Evolutionary conservation across 208 protist species (phyloP).

Genomic region (Trypanosoma rangeli): DNA sequence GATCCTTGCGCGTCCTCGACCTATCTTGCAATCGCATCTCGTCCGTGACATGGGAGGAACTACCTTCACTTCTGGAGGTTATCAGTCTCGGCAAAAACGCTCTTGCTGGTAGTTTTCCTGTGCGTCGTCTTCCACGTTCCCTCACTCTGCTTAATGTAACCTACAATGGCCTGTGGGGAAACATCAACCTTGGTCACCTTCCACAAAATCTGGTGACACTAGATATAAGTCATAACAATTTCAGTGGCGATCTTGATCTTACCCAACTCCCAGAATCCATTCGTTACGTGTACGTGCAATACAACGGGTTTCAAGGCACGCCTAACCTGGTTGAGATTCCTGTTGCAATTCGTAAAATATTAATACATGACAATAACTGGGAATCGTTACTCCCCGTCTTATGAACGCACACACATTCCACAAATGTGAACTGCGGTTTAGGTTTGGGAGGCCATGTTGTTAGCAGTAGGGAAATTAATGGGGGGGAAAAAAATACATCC

Average conservation of each 20-base stretch:
- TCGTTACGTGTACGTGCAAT: constrained; percentile 36
- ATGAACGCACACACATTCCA: not conserved
- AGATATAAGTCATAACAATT: constrained; percentile 40
- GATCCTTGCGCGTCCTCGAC: constrained; percentile 21
- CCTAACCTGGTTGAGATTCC: constrained; percentile 42
- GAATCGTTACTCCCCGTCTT: constrained; percentile 32
- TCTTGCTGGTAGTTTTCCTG: constrained; percentile 10
- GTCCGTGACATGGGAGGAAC: not conserved
- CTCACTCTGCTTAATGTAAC: constrained; percentile 32
- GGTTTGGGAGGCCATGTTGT: too few species aligned
- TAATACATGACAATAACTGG: constrained; percentile 59
- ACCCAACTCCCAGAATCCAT: constrained; percentile 39
- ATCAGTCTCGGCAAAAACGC: constrained; percentile 31
- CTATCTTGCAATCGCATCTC: constrained; percentile 31
- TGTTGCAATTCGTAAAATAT: constrained; percentile 35
- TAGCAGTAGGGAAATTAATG: constrained; percentile 14
- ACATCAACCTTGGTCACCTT: constrained; percentile 20
- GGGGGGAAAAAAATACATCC: not conserved
- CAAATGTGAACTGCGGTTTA: not conserved
- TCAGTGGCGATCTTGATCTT: constrained; percentile 34
- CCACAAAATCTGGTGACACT: constrained; percentile 25
- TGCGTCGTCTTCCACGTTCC: constrained; percentile 15
- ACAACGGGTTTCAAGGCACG: constrained; percentile 44
- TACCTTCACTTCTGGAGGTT: constrained; percentile 13
- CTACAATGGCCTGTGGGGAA: constrained; percentile 21